Conservation (phyloP, 805 yeast species). For the Hemisphaericaspora nanyangensis region DNA sequence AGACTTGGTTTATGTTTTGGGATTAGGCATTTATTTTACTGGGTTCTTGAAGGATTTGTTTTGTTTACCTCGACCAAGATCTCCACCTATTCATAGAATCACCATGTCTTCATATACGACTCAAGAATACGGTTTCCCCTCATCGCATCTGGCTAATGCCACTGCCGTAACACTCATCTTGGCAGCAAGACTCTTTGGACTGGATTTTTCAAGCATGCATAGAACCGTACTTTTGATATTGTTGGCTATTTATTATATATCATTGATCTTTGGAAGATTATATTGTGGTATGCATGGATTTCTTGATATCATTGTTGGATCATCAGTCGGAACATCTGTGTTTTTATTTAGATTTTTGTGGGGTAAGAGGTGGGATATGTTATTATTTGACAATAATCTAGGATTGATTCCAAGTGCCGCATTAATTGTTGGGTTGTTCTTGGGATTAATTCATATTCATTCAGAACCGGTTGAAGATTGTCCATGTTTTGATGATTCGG, state of each 20-base stretch:
- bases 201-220: neutral
- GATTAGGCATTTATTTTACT: constrained; percentile 66
- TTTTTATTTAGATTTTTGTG: constrained; percentile 43
- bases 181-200: constrained; percentile 9
- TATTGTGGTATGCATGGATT: constrained; percentile 99
- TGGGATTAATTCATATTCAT: constrained; percentile 60
- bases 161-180: constrained; percentile 66
- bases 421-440: constrained; percentile 37
- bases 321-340: constrained; percentile 54
- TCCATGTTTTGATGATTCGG: constrained; percentile 94
- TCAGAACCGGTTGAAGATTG: constrained; percentile 88
- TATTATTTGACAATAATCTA: constrained; percentile 26
- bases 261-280: constrained; percentile 74
- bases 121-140: constrained; percentile 92
- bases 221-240: constrained; percentile 11
- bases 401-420: constrained; percentile 27
- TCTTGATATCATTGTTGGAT: constrained; percentile 68
- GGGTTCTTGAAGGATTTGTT: constrained; percentile 80
- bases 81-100: constrained; percentile 88
- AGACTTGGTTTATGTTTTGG: constrained; percentile 56
- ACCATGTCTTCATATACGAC: constrained; percentile 90
- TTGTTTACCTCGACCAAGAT: constrained; percentile 87
- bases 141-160: constrained; percentile 93
- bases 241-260: constrained; percentile 47
- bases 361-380: constrained; percentile 44